These are phyloP conservation scores for Leishmania martiniquensis DNA, from an alignment of 208 protist genomes.

Conservation along the genomic window DNA sequence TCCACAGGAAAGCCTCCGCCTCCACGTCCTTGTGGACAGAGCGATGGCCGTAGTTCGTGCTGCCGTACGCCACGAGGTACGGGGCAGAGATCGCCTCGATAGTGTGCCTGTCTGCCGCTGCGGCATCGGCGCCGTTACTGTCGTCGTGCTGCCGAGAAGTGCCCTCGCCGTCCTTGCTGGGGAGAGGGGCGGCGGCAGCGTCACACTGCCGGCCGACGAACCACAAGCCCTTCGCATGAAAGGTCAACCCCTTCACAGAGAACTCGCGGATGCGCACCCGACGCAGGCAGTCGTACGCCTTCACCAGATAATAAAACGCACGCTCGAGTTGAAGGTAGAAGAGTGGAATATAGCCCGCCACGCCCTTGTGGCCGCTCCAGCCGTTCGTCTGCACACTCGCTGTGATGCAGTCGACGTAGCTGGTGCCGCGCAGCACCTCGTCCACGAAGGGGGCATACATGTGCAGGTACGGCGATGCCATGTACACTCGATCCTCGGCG, in stretches of 20 bases:
- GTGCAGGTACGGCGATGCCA: conserved; percentile 90
- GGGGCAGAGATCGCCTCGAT: conserved; percentile 36
- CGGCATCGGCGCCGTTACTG: background rate
- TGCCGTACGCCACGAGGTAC: conserved; percentile 83
- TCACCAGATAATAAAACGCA: conserved; percentile 72
- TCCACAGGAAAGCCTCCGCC: conserved; percentile 71
- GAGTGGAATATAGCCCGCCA: conserved; percentile 74
- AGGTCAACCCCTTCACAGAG: conserved; percentile 64
- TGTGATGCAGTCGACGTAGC: conserved; percentile 66
- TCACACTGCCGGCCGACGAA: conserved; percentile 28
- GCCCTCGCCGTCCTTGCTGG: background rate
- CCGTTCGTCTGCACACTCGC: conserved; percentile 78
- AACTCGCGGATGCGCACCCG: conserved; percentile 76
- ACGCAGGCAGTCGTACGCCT: conserved; percentile 47
- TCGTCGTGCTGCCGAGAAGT: background rate
- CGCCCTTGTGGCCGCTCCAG: conserved; percentile 65
- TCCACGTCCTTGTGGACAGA: conserved; percentile 88
- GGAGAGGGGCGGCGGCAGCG: background rate
- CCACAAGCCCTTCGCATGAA: conserved; percentile 90
- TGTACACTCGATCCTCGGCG: conserved; percentile 50
- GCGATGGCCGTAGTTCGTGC: conserved; percentile 90
- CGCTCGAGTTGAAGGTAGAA: conserved; percentile 88
- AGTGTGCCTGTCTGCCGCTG: background rate
- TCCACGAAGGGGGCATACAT: conserved; percentile 68
- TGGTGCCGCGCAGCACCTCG: conserved; percentile 38